These are phyloP conservation scores for Fusarium sp. DNA, from an alignment of 2,329 filamentous ascomycete genomes.

Conservation along the genomic window DNA sequence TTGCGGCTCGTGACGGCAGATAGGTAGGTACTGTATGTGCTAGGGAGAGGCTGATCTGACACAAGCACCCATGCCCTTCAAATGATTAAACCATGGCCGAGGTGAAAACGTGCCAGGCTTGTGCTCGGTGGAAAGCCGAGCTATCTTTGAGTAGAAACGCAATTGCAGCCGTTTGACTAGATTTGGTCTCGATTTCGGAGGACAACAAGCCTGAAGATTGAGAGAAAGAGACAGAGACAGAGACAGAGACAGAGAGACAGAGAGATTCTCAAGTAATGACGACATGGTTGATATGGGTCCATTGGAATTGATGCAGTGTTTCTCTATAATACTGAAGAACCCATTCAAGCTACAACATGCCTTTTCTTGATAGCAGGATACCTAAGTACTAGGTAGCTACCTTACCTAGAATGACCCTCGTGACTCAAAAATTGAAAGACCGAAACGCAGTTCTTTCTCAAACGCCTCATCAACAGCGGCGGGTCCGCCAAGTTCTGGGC, in stretches of 20 bases:
- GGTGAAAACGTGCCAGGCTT: slow-evolving; percentile 19
- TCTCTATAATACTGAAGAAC: not conserved
- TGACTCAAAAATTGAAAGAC: slow-evolving; percentile 6
- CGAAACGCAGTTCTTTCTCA: not conserved
- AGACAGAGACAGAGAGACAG: not conserved
- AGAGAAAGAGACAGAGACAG: not conserved
- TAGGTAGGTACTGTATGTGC: no score
- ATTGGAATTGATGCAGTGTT: not conserved
- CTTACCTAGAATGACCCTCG: not conserved
- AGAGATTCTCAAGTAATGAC: not conserved
- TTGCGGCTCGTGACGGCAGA: slow-evolving; percentile 31
- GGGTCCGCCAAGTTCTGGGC: slow-evolving; percentile 24
- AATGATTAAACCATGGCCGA: slow-evolving; percentile 26
- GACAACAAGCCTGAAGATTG: not conserved
- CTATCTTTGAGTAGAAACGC: not conserved
- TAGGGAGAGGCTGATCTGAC: slow-evolving; percentile 24
- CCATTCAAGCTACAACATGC: not conserved
- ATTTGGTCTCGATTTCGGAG: not conserved
- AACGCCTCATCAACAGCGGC: slow-evolving; percentile 16
- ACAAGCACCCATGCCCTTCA: slow-evolving; percentile 1
- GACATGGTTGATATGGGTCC: not conserved
- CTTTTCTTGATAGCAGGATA: not conserved
- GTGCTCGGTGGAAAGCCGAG: slow-evolving; percentile 37
- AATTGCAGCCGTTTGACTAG: not conserved
- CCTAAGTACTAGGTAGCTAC: not conserved